Conservation (phyloP, 441 rosid species). For the Capsella rubella region DNA sequence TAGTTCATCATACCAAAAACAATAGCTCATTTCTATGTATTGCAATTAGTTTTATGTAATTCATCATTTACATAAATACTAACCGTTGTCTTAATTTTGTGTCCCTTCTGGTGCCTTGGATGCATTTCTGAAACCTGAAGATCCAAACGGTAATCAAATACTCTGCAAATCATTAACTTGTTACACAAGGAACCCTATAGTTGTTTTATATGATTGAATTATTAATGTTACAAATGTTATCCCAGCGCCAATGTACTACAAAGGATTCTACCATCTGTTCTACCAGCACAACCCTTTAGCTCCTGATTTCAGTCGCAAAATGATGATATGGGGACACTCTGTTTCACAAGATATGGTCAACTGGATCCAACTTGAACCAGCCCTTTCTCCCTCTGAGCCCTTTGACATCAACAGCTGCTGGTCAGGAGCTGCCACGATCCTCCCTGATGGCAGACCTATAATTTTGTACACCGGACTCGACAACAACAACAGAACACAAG, state of each 20-base stretch:
- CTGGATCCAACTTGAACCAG: slow-evolving; percentile 56
- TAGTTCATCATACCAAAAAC: neutral
- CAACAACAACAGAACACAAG: slow-evolving; percentile 35
- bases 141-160: slow-evolving; percentile 40
- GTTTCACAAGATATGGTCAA: slow-evolving; percentile 60
- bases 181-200: slow-evolving; percentile 7
- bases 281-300: slow-evolving; percentile 58
- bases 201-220: neutral
- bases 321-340: slow-evolving; percentile 63
- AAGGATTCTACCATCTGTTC: slow-evolving; percentile 62
- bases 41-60: neutral
- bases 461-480: slow-evolving; percentile 55
- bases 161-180: neutral
- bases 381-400: slow-evolving; percentile 45
- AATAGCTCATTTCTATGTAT: neutral
- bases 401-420: slow-evolving; percentile 57
- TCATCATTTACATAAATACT: neutral
- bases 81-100: neutral
- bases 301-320: slow-evolving; percentile 40
- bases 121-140: slow-evolving; percentile 34
- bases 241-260: slow-evolving; percentile 61
- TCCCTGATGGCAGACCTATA: slow-evolving; percentile 46
- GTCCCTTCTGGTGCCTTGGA: slow-evolving; percentile 11
- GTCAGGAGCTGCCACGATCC: slow-evolving; percentile 62
- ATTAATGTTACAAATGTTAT: slow-evolving; percentile 14